Conservation (phyloP, 352 stramenopile species). For the Globisporangium paddicum region DNA sequence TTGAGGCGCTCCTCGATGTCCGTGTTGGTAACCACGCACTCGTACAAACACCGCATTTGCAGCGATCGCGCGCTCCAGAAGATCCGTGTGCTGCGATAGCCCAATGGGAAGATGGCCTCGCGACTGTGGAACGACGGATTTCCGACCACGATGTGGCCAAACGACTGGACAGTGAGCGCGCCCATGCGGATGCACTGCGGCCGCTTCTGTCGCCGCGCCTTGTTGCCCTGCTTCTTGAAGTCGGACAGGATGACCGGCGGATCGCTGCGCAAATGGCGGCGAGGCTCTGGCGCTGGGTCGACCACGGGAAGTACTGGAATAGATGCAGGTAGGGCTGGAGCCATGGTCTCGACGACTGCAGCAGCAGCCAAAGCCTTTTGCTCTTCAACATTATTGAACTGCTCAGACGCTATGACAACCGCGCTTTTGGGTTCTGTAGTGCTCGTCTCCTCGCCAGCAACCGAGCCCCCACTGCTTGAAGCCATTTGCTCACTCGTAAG, state of each 20-base stretch:
- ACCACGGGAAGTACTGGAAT: constrained; percentile 37
- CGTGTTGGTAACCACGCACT: constrained; percentile 84
- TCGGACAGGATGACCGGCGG: constrained; percentile 34
- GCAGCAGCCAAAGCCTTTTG: neutral
- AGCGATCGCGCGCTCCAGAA: constrained; percentile 85
- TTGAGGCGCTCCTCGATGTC: constrained; percentile 51
- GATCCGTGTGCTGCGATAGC: constrained; percentile 90
- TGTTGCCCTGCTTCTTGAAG: constrained; percentile 56
- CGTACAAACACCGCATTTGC: constrained; percentile 81
- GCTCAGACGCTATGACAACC: neutral
- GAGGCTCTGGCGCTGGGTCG: constrained; percentile 35
- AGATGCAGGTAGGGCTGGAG: neutral
- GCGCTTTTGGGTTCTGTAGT: neutral
- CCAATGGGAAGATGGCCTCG: constrained; percentile 84
- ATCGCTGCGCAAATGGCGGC: constrained; percentile 40
- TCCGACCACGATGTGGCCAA: constrained; percentile 75
- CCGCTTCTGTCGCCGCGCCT: constrained; percentile 37
- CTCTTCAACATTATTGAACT: neutral
- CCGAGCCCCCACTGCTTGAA: neutral
- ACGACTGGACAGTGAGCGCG: constrained; percentile 72
- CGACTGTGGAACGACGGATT: constrained; percentile 84
- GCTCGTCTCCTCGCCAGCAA: neutral
- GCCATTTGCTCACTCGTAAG: neutral
- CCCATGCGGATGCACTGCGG: constrained; percentile 67
- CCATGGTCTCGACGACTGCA: neutral